phyloP scores from a whole-genome alignment of 2,329 filamentous ascomycete genomes.

The Hymenoscyphus occultus region DNA sequence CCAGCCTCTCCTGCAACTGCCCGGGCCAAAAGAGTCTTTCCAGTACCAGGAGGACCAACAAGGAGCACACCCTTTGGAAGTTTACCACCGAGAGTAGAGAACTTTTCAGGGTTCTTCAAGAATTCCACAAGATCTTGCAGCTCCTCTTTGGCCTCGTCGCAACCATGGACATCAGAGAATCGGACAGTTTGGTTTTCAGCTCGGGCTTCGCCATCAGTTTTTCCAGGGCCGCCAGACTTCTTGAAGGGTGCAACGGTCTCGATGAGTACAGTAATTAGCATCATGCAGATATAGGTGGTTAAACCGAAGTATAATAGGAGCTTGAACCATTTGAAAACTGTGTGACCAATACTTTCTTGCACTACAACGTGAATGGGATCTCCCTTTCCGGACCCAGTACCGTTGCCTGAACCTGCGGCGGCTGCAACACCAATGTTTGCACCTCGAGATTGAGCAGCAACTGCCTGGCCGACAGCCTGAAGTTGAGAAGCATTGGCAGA shows the following conservation, averaged over 20 bases:
- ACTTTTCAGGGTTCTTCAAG: constrained; percentile 86
- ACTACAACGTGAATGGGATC: constrained; percentile 94
- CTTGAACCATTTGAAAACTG: constrained; percentile 87
- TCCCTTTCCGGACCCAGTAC: constrained; percentile 54
- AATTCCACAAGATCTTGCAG: constrained; percentile 97
- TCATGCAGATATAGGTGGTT: constrained; percentile 73
- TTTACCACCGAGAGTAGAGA: constrained; percentile 91
- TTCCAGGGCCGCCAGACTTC: constrained; percentile 64
- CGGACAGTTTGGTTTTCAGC: constrained; percentile 88
- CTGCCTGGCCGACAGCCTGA: constrained; percentile 77
- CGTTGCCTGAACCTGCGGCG: constrained; percentile 46
- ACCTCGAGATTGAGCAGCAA: constrained; percentile 68
- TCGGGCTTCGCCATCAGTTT: constrained; percentile 76
- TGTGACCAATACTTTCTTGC: constrained; percentile 77
- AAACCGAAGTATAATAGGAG: constrained; percentile 78
- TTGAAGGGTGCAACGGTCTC: constrained; percentile 78
- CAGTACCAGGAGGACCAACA: constrained; percentile 92
- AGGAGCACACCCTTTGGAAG: constrained; percentile 94
- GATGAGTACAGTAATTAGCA: constrained; percentile 76
- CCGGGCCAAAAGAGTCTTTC: constrained; percentile 92
- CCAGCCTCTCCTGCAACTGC: constrained; percentile 96
- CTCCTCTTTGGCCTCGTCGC: constrained; percentile 97
- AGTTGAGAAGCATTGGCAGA: constrained; percentile 59
- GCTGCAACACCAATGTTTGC: constrained; percentile 57
- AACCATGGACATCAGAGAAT: constrained; percentile 93